Percentiles rank a stretch among this genome's conserved stretches.
phyloP scores from a whole-genome alignment of 495 filamentous ascomycete species.

The Penicillium silybi region DNA sequence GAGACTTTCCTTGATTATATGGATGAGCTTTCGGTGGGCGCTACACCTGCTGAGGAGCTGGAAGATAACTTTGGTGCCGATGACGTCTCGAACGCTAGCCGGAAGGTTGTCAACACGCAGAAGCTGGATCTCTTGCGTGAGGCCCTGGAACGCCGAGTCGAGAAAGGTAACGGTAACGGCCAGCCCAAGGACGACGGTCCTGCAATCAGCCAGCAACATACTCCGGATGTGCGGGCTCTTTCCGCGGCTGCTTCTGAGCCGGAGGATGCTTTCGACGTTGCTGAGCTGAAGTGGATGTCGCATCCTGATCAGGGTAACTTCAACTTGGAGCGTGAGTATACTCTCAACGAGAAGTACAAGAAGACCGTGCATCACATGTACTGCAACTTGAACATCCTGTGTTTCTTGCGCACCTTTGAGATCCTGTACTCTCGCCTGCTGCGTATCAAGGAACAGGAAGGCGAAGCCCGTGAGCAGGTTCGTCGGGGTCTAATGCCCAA shows the following conservation, averaged over 20 bases:
- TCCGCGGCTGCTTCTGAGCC: constrained; percentile 45
- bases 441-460: constrained; percentile 73
- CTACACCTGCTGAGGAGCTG: constrained; percentile 62
- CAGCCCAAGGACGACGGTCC: constrained; percentile 66
- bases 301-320: constrained; percentile 52
- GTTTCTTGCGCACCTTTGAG: constrained; percentile 90
- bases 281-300: constrained; percentile 55
- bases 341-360: constrained; percentile 74
- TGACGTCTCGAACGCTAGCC: constrained; percentile 49
- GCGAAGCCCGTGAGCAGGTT: constrained; percentile 67
- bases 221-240: constrained; percentile 64
- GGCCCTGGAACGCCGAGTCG: constrained; percentile 71
- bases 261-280: constrained; percentile 44
- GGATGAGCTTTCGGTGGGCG: constrained; percentile 60
- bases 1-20: constrained; percentile 74
- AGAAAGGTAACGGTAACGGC: constrained; percentile 46
- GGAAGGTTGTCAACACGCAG: constrained; percentile 63
- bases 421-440: constrained; percentile 79
- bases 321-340: constrained; percentile 57
- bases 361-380: constrained; percentile 81
- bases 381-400: constrained; percentile 81
- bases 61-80: constrained; percentile 51
- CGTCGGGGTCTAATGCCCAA: constrained; percentile 61
- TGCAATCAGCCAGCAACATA: constrained; percentile 26
- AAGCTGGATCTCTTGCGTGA: constrained; percentile 80